phyloP scores from a whole-genome alignment of 1,284 basidiomycete species.

The Cryptococcus amylolentus region DNA sequence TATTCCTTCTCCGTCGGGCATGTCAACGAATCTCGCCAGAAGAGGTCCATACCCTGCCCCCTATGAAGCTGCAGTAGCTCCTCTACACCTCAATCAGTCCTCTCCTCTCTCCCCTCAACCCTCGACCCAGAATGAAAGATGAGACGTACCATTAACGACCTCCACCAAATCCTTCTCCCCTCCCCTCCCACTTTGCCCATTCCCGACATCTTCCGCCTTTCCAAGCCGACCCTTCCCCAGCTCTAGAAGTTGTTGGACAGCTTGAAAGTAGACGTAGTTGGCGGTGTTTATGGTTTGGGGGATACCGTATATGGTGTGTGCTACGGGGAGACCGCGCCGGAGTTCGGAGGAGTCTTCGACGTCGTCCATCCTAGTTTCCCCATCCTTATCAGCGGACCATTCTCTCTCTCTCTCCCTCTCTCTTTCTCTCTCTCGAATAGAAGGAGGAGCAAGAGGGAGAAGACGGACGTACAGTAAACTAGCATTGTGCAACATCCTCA shows the following conservation, averaged over 20 bases:
- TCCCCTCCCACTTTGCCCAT: slow-evolving; percentile 42
- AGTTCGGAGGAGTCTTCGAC: slow-evolving; percentile 95
- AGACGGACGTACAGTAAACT: slow-evolving; percentile 70
- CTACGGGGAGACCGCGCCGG: slow-evolving; percentile 78
- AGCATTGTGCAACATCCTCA: slow-evolving; percentile 91
- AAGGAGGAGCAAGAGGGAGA: neutral
- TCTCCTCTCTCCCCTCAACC: neutral
- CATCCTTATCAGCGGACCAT: neutral
- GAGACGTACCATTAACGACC: slow-evolving; percentile 62
- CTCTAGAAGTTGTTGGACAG: slow-evolving; percentile 70
- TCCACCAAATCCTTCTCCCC: slow-evolving; percentile 32
- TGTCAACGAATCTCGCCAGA: slow-evolving; percentile 87
- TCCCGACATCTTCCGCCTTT: slow-evolving; percentile 9
- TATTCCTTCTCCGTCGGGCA: slow-evolving; percentile 97
- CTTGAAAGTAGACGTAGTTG: slow-evolving; percentile 94
- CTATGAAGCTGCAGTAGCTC: slow-evolving; percentile 89
- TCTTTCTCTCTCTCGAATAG: neutral
- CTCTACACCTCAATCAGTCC: slow-evolving; percentile 50
- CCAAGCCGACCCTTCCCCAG: slow-evolving; percentile 44
- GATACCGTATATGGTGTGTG: slow-evolving; percentile 92
- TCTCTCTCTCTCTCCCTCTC: neutral
- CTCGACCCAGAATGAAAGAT: too few relatives aligned
- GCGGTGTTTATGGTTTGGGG: slow-evolving; percentile 97
- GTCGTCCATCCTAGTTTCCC: slow-evolving; percentile 74
- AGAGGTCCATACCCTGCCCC: slow-evolving; percentile 90